Evolutionary conservation across 805 yeast genomes (phyloP), one percentile per base, ranked within the genome.

Genomic region (Metschnikowia noctiluminum): DNA sequence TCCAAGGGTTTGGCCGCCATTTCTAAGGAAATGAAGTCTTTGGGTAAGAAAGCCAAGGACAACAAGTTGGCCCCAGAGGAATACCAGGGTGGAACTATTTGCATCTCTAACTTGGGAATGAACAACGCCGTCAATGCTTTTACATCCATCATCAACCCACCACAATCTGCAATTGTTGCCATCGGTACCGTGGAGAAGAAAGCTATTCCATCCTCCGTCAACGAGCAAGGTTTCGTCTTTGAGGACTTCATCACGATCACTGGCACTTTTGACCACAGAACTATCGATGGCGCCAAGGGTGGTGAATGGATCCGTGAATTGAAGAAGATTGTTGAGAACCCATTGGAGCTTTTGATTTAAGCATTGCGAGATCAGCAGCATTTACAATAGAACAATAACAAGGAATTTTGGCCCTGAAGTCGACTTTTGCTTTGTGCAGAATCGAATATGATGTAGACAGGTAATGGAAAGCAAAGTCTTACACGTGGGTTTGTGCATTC

Each of bases 41-140:
- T 94, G 60, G 98, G 97, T 59, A 87, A 87, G 79, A 89, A 94
- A 73, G 99, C 99, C 53, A 90, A 92, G 73, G 89, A 79, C 52
- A 90, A 89, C 74, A 94, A 92, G 78, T 84, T 94, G 69, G 66
- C 74, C 57, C 99, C 99, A 55, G 96, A 89, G 71, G 99, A 94
- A 77, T 94, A 87, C 85, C 96, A 89, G 80, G 99, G 99, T 63
- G 99, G 99, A 66, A 91, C 99, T 61, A 89, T 94, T 71, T 90
- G 97, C 69, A 92, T 94, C 65, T 94, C 98, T 58, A 94, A 94
- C 85, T 78, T 94, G 79, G 99, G 99, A 68, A 94, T 94, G 99
- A 94, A 94, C 83, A 81, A 76, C 50, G 98, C 99, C 48, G 97
- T 92, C 41, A 78, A 83, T 56, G 64, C 86, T 67, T 94, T 94